Conservation (phyloP, 306 rosid genomes). For the Lathyrus sativus region DNA sequence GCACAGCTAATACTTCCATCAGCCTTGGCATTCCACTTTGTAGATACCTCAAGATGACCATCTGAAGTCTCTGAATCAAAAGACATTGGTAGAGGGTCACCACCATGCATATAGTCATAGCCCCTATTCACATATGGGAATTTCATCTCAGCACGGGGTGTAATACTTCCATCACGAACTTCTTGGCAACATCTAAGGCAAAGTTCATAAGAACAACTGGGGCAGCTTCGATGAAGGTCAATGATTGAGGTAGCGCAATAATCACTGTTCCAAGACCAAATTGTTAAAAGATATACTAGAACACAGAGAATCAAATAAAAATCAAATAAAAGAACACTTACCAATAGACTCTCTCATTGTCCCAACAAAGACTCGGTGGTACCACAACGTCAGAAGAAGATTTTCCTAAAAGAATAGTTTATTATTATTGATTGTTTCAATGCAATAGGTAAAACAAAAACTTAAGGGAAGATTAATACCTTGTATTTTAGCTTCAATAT, state of each 20-base stretch:
- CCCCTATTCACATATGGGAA: conserved; percentile 68
- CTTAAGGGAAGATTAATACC: conserved; percentile 51
- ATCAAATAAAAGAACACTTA: conserved; percentile 43
- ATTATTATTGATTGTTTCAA: conserved; percentile 31
- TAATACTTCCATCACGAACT: conserved; percentile 58
- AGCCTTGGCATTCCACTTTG: conserved; percentile 52
- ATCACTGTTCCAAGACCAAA: conserved; percentile 56
- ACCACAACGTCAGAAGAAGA: conserved; percentile 48
- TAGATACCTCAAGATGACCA: conserved; percentile 38
- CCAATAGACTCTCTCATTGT: conserved; percentile 79
- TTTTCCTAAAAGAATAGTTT: conserved; percentile 49
- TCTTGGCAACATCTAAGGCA: conserved; percentile 77
- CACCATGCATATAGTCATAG: conserved; percentile 76
- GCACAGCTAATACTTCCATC: conserved; percentile 65
- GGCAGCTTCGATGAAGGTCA: conserved; percentile 79
- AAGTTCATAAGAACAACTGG: conserved; percentile 66
- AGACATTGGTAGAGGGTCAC: conserved; percentile 52
- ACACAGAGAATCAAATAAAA: too few species aligned
- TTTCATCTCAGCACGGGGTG: conserved; percentile 51
- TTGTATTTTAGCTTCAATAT: conserved; percentile 65
- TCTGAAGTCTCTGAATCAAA: conserved; percentile 38
- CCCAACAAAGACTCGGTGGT: conserved; percentile 56
- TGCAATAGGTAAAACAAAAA: conserved; percentile 2
- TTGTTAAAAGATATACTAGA: conserved; percentile 28
- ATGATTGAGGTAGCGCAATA: conserved; percentile 85